Evolutionary conservation across 352 stramenopile species (phyloP), one percentile per base, ranked within the genome.

Genomic region (Phytophthora gonapodyides): DNA sequence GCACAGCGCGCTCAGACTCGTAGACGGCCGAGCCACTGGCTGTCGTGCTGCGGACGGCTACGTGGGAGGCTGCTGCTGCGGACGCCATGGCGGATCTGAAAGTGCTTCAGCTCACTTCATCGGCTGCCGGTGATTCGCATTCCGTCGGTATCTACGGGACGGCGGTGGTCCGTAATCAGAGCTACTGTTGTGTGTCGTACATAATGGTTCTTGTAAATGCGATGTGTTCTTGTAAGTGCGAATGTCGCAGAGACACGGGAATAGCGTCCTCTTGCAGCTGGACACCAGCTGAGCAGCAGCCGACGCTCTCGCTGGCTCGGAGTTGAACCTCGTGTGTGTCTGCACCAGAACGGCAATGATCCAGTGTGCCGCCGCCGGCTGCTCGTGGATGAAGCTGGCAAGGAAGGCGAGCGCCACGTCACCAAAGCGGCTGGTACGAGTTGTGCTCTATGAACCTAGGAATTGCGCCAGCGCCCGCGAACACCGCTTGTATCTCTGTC

Each of bases 11-110:
- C 41, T 89, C 79, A 13, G 86, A 93, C 66, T 97, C 89, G 72
- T 97, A 97, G 24, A 97, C 81, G 31, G 82, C 72, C 15, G 87
- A 93, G 27, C 88, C 88, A 66, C 87, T 97, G 15, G 89, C 88
- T 2, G 88, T 94, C 8, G 89, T 97, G 74, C 86, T 95, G 49
- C 88, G 85, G 40, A 88, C 80, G 19, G 17, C 19, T 2, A 11
- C 36, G 40, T 27, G 35, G 5, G 21, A 24, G 3, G 21, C 21
- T 24, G 3, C 24, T 27, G 57, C n/a, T 31, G 40, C 2, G 31
- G 53, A 57, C 10, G 47, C n/a, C 62, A 70, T 70, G 13, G 12
- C 42, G 24, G 47, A 57, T 61, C 61, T 16, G 37, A 45, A 34
- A 53, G 40, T 57, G 17, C 9, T 8, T 30, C 16, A 27, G 42